Base-by-base conservation (phyloP, 2,329 filamentous ascomycete species). In the Allantophomopsis lycopodina region DNA sequence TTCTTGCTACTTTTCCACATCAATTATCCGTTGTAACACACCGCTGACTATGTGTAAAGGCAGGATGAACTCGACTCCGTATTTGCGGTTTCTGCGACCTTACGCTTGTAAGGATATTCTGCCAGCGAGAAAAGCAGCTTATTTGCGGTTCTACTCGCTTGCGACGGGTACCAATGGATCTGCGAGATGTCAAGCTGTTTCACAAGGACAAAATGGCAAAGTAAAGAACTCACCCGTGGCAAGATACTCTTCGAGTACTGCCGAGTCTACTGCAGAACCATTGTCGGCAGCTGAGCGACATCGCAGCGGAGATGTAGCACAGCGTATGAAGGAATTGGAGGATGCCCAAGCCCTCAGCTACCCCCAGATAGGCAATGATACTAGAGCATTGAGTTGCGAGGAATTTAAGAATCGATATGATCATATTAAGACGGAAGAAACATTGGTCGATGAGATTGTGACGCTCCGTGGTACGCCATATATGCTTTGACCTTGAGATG, bases 31-130 rank as follows among this genome's bases (percentile, higher is more conserved):
- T 37, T 33, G n/a, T 43, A n/a, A 17, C 30, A 39, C 35, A 20
- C 18, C 17, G 16, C 8, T 40, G 35, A 37, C 20, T 40, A 42
- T 42, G 50, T 53, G 43, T 53, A 47, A 40, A 15, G 40, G 44
- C 43, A 61, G 52, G 49, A 74, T 71, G 67, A 69, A 55, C 42
- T 57, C 51, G 54, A 53, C 51, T 37, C 51, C 55, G 41, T 57
- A 59, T 48, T 62, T 72, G 44, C 63, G 59, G 32, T 73, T 74
- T 49, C 59, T 79, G 45, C 68, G 73, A 42, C 75, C 73, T 7
- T 71, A 69, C 50, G 61, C 73, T 36, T 66, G 59, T 41, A 59
- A 60, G 48, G 55, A 61, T 38, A 51, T 63, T 41, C 52, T 53
- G 39, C 51, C 52, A 16, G 50, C 51, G 18, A 54, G 52, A 13